Evolutionary conservation across 2,329 filamentous ascomycete genomes (phyloP), one percentile per base, ranked within the genome.

Genomic region (Aspergillus sojae): DNA sequence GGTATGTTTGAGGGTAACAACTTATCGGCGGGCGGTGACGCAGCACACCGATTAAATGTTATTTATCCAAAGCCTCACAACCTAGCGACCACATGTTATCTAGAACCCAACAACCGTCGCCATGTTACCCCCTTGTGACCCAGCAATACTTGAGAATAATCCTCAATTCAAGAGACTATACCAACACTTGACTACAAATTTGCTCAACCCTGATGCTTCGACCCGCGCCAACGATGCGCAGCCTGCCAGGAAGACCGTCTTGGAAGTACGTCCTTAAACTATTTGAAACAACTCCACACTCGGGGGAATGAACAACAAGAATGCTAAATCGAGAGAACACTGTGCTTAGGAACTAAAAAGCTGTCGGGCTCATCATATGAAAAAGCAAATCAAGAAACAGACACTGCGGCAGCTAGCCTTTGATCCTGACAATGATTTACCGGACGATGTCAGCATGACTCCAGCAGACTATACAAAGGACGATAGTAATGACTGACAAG

Each of bases 121-220:
- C 56, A 82, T 82, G 80, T 77, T 82, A 11, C 79, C 79, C 43
- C 77, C 78, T 53, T 78, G 78, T 52, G 75, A 80, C 46, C 75
- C 75, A 5, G 68, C 71, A 28, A 75, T 80, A 58, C 72, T 81
- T 26, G 72, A 75, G 32, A 71, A 72, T 7, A 81, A 82, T 58
- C 78, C 79, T 9, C 73, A 77, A 57, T 82, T 82, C 57, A 78
- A 80, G 64, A 74, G 71, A 50, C 67, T 81, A 10, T 78, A 81
- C 65, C 74, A 78, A 50, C 72, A 78, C 45, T 55, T 82, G 2
- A 80, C 77, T 2, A 74, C 68, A 0, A 69, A 72, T 10, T 50
- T 81, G 3, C 69, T 82, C 32, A 77, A 78, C 53, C 67, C 74
- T 1, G 79, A 82, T 75, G 79, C 74, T 52, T 81, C 79, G 21